phyloP scores from a whole-genome alignment of 2,329 filamentous ascomycete genomes.

The Sordariomycetes sp. region DNA sequence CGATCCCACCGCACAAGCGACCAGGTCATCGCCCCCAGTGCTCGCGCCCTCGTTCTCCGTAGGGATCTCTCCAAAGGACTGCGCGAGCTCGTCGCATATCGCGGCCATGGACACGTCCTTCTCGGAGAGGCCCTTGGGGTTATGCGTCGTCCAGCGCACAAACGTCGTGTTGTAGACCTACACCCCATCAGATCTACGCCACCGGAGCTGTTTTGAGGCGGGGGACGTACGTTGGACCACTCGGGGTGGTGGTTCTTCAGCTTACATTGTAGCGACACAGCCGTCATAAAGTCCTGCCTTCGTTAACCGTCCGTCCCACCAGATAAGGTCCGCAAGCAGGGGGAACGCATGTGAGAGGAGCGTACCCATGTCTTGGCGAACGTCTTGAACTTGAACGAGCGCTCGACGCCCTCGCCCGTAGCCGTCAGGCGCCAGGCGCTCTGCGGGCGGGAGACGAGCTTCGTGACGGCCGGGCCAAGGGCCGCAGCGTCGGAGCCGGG shows the following conservation, averaged over 20 bases:
- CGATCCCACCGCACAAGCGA: slow-evolving; percentile 27
- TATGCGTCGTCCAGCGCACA: slow-evolving; percentile 63
- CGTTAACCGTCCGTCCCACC: not conserved
- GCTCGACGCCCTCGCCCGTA: slow-evolving; percentile 41
- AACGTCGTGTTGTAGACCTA: slow-evolving; percentile 58
- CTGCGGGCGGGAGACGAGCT: slow-evolving; percentile 15
- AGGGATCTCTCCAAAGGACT: slow-evolving; percentile 39
- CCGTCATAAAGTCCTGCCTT: slow-evolving; percentile 61
- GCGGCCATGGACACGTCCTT: slow-evolving; percentile 50
- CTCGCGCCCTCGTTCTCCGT: slow-evolving; percentile 13
- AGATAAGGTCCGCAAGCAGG: not conserved
- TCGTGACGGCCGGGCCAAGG: slow-evolving; percentile 24
- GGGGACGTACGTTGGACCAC: slow-evolving; percentile 56
- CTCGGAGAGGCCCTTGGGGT: slow-evolving; percentile 47
- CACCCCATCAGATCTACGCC: not conserved
- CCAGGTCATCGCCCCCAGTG: slow-evolving; percentile 26
- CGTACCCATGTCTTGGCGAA: slow-evolving; percentile 53
- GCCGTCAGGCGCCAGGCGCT: slow-evolving; percentile 36
- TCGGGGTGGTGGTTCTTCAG: slow-evolving; percentile 59
- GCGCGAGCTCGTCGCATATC: slow-evolving; percentile 46
- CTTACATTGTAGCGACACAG: slow-evolving; percentile 54
- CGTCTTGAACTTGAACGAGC: slow-evolving; percentile 49
- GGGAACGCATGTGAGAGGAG: slow-evolving; percentile 7
- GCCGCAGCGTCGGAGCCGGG: slow-evolving; percentile 26
- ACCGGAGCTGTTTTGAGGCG: not conserved